phyloP scores from a whole-genome alignment of 768 basidiomycete species.

The Hortiboletus campestris region DNA sequence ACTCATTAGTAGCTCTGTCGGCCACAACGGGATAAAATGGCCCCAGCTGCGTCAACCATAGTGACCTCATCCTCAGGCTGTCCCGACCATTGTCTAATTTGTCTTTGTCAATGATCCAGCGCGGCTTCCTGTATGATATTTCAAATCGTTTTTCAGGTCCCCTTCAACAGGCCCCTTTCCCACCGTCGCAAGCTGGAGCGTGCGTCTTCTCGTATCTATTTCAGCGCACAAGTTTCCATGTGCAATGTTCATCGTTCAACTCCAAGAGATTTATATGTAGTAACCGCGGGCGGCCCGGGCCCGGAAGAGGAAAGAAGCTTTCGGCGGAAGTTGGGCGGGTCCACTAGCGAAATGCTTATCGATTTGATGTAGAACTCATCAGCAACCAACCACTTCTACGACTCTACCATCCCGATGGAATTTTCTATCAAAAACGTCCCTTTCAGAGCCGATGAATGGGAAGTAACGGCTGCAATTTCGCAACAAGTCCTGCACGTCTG shows the following conservation, averaged over 20 bases:
- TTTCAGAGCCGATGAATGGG: slow-evolving; percentile 47
- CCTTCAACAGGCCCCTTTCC: background rate
- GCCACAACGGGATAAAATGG: background rate
- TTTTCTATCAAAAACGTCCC: slow-evolving; percentile 33
- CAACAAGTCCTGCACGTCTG: slow-evolving; percentile 47
- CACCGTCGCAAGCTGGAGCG: background rate
- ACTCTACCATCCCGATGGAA: slow-evolving; percentile 32
- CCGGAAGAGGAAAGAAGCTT: background rate
- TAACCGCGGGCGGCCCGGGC: background rate
- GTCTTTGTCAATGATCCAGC: background rate
- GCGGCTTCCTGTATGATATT: background rate
- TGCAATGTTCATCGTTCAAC: background rate
- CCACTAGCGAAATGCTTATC: background rate
- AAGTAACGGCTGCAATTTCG: slow-evolving; percentile 56
- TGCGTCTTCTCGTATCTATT: background rate
- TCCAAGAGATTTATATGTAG: too few relatives aligned
- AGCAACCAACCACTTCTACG: too few relatives aligned
- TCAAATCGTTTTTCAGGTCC: background rate
- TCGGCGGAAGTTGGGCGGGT: background rate
- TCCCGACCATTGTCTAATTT: background rate
- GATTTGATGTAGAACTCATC: background rate
- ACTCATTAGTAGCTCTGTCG: background rate
- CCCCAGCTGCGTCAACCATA: background rate
- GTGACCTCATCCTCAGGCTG: background rate
- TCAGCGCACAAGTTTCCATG: background rate